A percentile compares a stretch with the other conserved stretches of the same genome.
These are phyloP conservation scores for Solanum pennellii DNA, from an alignment of 257 asterid genomes.

Conservation along the genomic window DNA sequence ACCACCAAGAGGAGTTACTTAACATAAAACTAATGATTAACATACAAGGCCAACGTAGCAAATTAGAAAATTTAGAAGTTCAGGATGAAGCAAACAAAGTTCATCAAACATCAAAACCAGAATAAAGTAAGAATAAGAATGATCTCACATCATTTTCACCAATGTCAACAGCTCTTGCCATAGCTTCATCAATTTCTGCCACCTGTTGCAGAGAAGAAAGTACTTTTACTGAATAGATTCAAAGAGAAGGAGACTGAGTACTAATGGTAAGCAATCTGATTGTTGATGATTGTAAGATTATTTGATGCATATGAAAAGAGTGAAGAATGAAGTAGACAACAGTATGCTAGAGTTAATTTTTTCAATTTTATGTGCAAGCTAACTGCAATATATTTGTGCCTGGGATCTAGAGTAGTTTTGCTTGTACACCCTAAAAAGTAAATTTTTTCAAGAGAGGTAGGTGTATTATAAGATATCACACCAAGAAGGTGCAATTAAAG, in stretches of 20 bases:
- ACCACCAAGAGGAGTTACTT: neutral
- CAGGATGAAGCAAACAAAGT: neutral
- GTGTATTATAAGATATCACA: neutral
- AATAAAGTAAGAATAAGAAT: neutral
- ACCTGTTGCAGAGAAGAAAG: conserved; percentile 29
- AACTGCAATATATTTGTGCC: neutral
- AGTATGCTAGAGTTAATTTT: neutral
- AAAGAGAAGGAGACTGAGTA: neutral
- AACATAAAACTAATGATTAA: neutral
- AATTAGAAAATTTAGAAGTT: neutral
- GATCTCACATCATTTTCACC: conserved; percentile 82
- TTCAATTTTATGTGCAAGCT: neutral
- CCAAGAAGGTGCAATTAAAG: neutral
- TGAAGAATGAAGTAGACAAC: neutral
- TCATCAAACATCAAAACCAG: neutral
- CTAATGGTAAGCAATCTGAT: neutral
- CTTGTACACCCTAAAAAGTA: neutral
- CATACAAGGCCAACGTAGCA: neutral
- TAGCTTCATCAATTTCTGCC: conserved; percentile 83
- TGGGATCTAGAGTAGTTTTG: neutral
- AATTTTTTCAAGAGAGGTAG: neutral
- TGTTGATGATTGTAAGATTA: neutral
- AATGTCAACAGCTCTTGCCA: conserved; percentile 95
- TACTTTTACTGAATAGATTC: neutral
- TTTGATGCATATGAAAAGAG: neutral